phyloP scores from a whole-genome alignment of 2,329 filamentous ascomycete genomes.

The Cladosporium colombiae region DNA sequence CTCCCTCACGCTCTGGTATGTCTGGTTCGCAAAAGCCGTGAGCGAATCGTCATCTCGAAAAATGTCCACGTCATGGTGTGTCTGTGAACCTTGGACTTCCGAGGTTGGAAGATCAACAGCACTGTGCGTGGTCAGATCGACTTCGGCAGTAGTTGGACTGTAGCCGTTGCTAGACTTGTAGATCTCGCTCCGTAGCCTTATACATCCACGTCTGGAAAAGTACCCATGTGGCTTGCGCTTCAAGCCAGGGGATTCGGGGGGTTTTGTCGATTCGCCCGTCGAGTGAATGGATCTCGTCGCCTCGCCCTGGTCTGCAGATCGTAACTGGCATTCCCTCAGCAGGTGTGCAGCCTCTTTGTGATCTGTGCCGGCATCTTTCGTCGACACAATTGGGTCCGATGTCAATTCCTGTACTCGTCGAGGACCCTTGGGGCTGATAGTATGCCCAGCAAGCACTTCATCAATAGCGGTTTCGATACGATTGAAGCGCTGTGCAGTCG shows the following conservation, averaged over 20 bases:
- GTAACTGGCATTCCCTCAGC: not conserved
- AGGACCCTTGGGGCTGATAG: not conserved
- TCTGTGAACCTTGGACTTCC: not conserved
- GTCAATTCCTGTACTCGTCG: not conserved
- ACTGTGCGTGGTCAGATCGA: not conserved
- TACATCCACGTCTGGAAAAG: not conserved
- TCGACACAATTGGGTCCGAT: not conserved
- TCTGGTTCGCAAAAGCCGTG: not conserved
- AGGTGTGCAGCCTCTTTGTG: not conserved
- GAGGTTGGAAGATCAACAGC: not conserved
- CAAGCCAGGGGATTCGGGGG: not conserved
- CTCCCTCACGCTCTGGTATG: not conserved
- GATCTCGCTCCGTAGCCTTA: not conserved
- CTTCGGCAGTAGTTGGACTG: not conserved
- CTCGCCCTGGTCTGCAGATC: not conserved
- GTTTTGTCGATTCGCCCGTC: not conserved
- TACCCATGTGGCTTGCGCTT: not conserved
- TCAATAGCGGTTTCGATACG: constrained; percentile 10
- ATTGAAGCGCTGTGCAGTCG: constrained; percentile 4
- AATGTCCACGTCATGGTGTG: not conserved
- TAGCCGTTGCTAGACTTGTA: not conserved
- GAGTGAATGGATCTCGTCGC: not conserved
- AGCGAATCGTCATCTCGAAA: not conserved
- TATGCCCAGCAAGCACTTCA: not conserved
- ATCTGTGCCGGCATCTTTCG: not conserved